Evolutionary conservation across 2,329 filamentous ascomycete species (phyloP).

Genomic region (Diplodia corticola): DNA sequence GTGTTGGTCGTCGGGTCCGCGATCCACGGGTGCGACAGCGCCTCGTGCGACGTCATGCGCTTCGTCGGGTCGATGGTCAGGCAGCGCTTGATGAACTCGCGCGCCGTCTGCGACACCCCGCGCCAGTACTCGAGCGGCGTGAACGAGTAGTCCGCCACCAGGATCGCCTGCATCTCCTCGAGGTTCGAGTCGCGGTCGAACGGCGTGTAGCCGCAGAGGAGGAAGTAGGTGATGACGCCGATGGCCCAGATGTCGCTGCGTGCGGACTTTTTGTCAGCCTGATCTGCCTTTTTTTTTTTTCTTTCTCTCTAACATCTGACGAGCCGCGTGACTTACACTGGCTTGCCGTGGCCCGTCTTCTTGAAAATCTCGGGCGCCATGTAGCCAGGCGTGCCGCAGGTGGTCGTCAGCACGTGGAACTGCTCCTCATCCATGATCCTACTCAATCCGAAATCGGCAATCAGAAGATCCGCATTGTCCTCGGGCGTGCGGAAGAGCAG

Average conservation of each 20-base stretch:
- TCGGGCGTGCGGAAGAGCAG: constrained; percentile 94
- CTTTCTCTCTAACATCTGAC: background rate
- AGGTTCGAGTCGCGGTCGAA: constrained; percentile 97
- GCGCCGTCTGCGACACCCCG: constrained; percentile 75
- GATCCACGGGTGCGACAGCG: constrained; percentile 65
- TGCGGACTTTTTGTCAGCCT: background rate
- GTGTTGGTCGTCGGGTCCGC: constrained; percentile 54
- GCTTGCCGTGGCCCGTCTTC: constrained; percentile 96
- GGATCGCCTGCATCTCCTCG: constrained; percentile 99
- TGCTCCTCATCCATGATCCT: constrained; percentile 99
- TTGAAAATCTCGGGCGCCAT: constrained; percentile 99
- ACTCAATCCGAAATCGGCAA: constrained; percentile 93
- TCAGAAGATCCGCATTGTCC: constrained; percentile 94
- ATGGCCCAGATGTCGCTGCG: constrained; percentile 89
- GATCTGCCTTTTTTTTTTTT: background rate
- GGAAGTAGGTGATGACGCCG: constrained; percentile 97
- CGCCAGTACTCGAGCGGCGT: constrained; percentile 96
- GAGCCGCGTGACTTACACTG: constrained; percentile 60
- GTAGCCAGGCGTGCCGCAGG: constrained; percentile 95
- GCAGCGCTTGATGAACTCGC: constrained; percentile 90
- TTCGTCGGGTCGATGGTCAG: constrained; percentile 84
- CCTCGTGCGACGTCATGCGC: constrained; percentile 88
- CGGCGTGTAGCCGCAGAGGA: constrained; percentile 95
- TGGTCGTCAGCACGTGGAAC: constrained; percentile 96
- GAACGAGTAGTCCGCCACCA: constrained; percentile 94